Evolutionary conservation across 1,284 basidiomycete genomes (phyloP), one percentile per base, ranked within the genome.

Genomic region (Phaffia rhodozyma): DNA sequence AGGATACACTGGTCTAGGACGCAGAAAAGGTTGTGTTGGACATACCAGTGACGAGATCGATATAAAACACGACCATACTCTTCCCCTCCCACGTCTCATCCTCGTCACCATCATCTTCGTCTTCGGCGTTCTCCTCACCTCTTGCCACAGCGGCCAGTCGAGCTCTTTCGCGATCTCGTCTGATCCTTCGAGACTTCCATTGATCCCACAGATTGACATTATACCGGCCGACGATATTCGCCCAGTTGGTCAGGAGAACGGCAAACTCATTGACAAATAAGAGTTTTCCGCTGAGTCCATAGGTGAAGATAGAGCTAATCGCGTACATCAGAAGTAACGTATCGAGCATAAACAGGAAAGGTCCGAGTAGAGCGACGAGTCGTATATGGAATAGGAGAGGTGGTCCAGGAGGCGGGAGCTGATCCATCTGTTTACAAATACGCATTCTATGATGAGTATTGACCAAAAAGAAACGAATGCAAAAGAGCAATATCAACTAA

Each of bases 231-330:
- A 87, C 83, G 6, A 85, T 84, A 67, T 90, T 91, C 65, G 85
- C 78, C 2, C 86, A 79, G 66, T 85, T 88, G 11, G 90, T 88
- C 75, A 89, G 82, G 49, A 97, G 80, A 67, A 97, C 93, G 57
- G 89, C 86, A 75, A 94, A 96, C 89, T 98, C 94, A 74, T 88
- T 91, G 0, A 91, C 91, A 73, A 98, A 97, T 60, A 97, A 81
- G 61, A 98, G 87, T 82, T 91, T 90, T 9, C 72, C 74, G 16
- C 88, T 87, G 4, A 93, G 84, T 6, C 90, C 91, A 34, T 72
- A 65, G 25, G 67, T 30, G 43, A 72, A 54, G 51, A 76, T 72
- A 6, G 68, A 67, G 49, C 71, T 69, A 49, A 72, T 62, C 0
- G 73, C 70, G 66, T 73, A 71, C 18, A 60, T 34, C 66, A 75